Evolutionary conservation across 176 grass and related monocot genomes (phyloP).

Genomic region (Cocos nucifera): DNA sequence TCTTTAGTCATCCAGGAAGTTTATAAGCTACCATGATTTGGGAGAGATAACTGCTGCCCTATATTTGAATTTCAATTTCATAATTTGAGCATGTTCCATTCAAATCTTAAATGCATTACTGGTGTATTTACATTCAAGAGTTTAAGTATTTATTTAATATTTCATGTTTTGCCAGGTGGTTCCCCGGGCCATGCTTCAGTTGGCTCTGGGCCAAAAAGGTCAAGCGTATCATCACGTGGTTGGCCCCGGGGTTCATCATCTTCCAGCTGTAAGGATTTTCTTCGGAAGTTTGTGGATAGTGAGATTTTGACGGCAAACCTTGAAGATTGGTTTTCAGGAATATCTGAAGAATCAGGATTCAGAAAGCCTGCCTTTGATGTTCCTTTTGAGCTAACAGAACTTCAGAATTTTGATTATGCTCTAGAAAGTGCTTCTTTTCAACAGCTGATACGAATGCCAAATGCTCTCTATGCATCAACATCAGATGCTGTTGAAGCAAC

Average conservation of each 20-base stretch:
- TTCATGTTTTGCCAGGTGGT: slow-evolving; percentile 33
- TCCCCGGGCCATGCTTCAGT: slow-evolving; percentile 54
- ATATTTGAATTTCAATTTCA: too few relatives aligned
- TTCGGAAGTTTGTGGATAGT: slow-evolving; percentile 79
- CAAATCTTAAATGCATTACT: background rate
- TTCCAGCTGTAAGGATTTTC: slow-evolving; percentile 77
- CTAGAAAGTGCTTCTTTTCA: slow-evolving; percentile 81
- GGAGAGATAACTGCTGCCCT: too few relatives aligned
- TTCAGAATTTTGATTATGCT: slow-evolving; percentile 88
- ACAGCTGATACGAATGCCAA: slow-evolving; percentile 87
- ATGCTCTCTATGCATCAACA: slow-evolving; percentile 61
- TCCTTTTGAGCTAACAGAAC: slow-evolving; percentile 60
- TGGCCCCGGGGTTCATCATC: slow-evolving; percentile 43
- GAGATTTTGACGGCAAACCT: slow-evolving; percentile 71
- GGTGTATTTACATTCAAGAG: background rate
- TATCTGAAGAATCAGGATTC: slow-evolving; percentile 41
- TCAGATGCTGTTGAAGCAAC: slow-evolving; percentile 74
- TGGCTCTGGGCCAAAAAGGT: slow-evolving; percentile 43
- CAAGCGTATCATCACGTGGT: slow-evolving; percentile 33
- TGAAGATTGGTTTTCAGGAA: slow-evolving; percentile 68
- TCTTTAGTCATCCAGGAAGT: too few relatives aligned
- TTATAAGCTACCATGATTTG: too few relatives aligned
- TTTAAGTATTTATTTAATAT: slow-evolving; percentile 4
- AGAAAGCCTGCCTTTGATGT: slow-evolving; percentile 50
- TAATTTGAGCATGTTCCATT: too few relatives aligned